Conservation (phyloP, 2,329 filamentous ascomycete species). For the Pyrenochaeta sp. region DNA sequence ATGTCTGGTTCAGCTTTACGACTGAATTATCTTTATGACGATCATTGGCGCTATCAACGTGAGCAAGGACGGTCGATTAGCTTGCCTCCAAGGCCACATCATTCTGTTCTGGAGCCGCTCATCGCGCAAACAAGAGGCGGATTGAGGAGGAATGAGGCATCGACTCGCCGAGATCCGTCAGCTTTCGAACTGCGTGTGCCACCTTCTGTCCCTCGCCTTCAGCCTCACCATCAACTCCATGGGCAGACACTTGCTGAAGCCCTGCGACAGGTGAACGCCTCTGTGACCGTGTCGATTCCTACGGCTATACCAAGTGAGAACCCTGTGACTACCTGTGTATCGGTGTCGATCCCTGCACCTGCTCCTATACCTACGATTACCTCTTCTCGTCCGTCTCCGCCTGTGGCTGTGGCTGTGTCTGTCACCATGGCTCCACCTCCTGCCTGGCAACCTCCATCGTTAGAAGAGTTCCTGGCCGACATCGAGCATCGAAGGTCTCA, state of each 20-base stretch:
- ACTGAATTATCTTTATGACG: slow-evolving; percentile 6
- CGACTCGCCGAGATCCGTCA: slow-evolving; percentile 4
- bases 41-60: slow-evolving; percentile 14
- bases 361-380: slow-evolving; percentile 11
- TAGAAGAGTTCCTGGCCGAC: slow-evolving; percentile 14
- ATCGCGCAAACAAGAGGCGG: slow-evolving; percentile 6
- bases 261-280: slow-evolving; percentile 1
- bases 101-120: slow-evolving; percentile 8
- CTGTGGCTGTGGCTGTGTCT: slow-evolving; percentile 13
- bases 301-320: slow-evolving; percentile 6
- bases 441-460: slow-evolving; percentile 12
- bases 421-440: slow-evolving; percentile 8
- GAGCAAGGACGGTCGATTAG: neutral
- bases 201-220: too few relatives aligned
- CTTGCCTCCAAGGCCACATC: slow-evolving; percentile 3
- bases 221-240: too few relatives aligned
- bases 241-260: too few relatives aligned
- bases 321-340: slow-evolving; percentile 16
- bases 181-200: slow-evolving; percentile 3
- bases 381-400: slow-evolving; percentile 8
- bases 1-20: slow-evolving; percentile 1
- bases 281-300: slow-evolving; percentile 11
- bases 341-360: slow-evolving; percentile 12
- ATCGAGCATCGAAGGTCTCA: slow-evolving; percentile 10
- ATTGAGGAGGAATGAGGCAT: slow-evolving; percentile 4